Evolutionary conservation across 768 basidiomycete genomes (phyloP), one percentile per base, ranked within the genome.

Genomic region (Lactifluus piperatus): DNA sequence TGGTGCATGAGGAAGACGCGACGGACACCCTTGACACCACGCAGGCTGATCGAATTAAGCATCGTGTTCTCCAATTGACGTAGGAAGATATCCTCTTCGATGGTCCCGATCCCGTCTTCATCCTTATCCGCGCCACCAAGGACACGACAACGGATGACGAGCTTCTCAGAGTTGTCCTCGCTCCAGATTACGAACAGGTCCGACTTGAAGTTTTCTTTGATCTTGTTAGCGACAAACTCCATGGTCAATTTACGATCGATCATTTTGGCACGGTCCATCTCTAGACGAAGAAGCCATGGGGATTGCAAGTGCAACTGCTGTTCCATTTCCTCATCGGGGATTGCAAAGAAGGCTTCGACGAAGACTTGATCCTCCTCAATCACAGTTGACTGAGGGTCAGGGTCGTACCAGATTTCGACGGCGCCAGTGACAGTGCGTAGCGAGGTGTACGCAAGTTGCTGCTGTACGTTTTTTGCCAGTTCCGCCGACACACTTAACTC

Each of bases 131-230:
- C 79, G 41, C 85, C 84, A 44, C 89, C 88, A 51, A 90, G 72
- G 8, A 98, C 88, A 77, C 97, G 91, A 71, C 97, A 95, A 46
- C 97, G 95, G 66, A 99, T 89, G 67, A 98, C 82, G 11, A 98
- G 83, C 75, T 97, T 97, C 73, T 95, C 91, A 3, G 95, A 91
- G 73, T 97, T 97, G 72, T 97, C 95, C 79, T 97, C 95, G 64
- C 91, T 94, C 89, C 94, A 97, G 65, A 98, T 97, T 71, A 97
- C 93, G 71, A 97, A 97, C 14, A 97, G 77, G 69, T 97, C 95
- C 2, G 91, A 87, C 70, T 93, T 91, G 78, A 98, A 98, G 64
- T 84, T 94, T 71, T 93, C 90, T 20, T 89, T 88, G 58, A 99
- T 98, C 43, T 89, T 85, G 63, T 88, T 85, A 5, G 94, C 94